phyloP scores from a whole-genome alignment of 768 basidiomycete genomes.

The Boletus insuetus region DNA sequence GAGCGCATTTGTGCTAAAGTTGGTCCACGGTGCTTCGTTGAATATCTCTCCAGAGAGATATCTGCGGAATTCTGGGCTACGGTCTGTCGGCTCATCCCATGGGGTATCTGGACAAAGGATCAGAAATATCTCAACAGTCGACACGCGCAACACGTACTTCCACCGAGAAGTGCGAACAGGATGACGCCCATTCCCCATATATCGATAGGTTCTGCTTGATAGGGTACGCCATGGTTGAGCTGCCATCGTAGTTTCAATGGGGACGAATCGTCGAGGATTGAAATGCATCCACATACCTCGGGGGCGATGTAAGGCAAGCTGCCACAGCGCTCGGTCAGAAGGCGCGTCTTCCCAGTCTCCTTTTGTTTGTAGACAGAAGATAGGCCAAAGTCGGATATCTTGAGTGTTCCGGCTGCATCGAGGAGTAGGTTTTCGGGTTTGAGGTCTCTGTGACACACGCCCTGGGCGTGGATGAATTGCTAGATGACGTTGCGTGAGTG shows the following conservation, averaged over 20 bases:
- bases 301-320: conserved; percentile 94
- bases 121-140: not conserved
- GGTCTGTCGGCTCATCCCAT: conserved; percentile 88
- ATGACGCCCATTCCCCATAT: conserved; percentile 97
- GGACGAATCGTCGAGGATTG: not conserved
- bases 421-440: conserved; percentile 96
- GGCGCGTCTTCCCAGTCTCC: conserved; percentile 70
- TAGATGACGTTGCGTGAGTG: conserved; percentile 26
- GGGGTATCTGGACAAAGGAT: conserved; percentile 70
- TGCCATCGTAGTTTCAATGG: conserved; percentile 26
- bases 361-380: conserved; percentile 88
- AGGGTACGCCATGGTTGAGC: conserved; percentile 66
- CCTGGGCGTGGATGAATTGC: conserved; percentile 84
- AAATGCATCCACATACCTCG: conserved; percentile 52
- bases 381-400: conserved; percentile 94
- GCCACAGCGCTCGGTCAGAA: conserved; percentile 80
- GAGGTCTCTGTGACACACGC: conserved; percentile 93
- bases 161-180: conserved; percentile 83
- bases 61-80: conserved; percentile 76
- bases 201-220: conserved; percentile 90
- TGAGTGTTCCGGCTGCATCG: conserved; percentile 78
- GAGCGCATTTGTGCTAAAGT: conserved; percentile 53
- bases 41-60: conserved; percentile 77
- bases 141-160: conserved; percentile 62
- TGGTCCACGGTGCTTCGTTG: conserved; percentile 74